Percentiles rank a stretch among this genome's conserved stretches.
phyloP scores from a whole-genome alignment of 2,329 filamentous ascomycete species.

The Phialophora chinensis region DNA sequence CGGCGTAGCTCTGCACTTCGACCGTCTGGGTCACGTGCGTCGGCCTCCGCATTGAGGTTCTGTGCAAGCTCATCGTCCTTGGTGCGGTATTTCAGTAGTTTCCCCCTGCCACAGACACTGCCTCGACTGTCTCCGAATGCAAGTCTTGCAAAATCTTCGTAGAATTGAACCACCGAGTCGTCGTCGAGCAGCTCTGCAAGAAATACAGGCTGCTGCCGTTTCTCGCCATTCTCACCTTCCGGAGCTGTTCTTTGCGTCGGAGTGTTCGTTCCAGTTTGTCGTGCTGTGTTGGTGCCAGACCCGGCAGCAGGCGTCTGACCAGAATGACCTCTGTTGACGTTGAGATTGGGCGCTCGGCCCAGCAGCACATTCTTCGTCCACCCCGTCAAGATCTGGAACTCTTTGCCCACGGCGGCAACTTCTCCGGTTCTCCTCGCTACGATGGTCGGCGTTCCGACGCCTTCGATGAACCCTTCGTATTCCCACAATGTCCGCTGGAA shows the following conservation, averaged over 20 bases:
- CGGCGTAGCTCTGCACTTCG: slow-evolving; percentile 45
- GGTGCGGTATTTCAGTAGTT: slow-evolving; percentile 86
- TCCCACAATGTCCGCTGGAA: slow-evolving; percentile 92
- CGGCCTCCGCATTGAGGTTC: slow-evolving; percentile 43
- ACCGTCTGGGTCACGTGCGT: slow-evolving; percentile 51
- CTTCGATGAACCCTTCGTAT: slow-evolving; percentile 89
- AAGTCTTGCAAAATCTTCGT: slow-evolving; percentile 90
- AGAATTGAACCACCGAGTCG: slow-evolving; percentile 90
- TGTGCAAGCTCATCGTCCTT: slow-evolving; percentile 58
- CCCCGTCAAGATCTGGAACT: slow-evolving; percentile 93
- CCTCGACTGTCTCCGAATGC: slow-evolving; percentile 91
- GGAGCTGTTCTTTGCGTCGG: slow-evolving; percentile 43
- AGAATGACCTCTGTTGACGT: slow-evolving; percentile 73
- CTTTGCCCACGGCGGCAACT: slow-evolving; percentile 92
- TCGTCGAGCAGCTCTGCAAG: slow-evolving; percentile 92
- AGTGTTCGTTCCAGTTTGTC: slow-evolving; percentile 55
- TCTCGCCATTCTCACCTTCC: slow-evolving; percentile 41
- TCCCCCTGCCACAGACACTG: slow-evolving; percentile 80
- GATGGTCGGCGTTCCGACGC: slow-evolving; percentile 86
- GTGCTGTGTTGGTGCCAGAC: slow-evolving; percentile 48
- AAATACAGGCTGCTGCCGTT: slow-evolving; percentile 77
- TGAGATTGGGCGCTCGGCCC: slow-evolving; percentile 84
- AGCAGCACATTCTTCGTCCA: slow-evolving; percentile 91
- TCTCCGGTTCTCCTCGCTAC: slow-evolving; percentile 92
- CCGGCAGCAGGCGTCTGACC: slow-evolving; percentile 43